Evolutionary conservation across 306 rosid genomes (phyloP), one percentile per base, ranked within the genome.

Genomic region (Quercus cerris): DNA sequence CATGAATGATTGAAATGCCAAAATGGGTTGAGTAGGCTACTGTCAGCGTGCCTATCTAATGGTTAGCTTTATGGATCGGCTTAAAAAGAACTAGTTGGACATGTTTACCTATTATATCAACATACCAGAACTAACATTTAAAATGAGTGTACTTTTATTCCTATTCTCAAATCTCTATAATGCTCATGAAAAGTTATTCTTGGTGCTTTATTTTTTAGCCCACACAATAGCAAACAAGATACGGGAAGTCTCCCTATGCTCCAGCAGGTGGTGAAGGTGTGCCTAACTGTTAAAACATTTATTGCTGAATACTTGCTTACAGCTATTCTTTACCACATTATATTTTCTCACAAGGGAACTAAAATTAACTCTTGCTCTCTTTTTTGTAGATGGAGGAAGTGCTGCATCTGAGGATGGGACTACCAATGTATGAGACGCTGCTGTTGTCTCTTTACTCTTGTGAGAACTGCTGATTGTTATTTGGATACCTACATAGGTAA

Each of bases 201-300:
- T 64, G 69, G n/a, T 14, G 22, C 77, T 72, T 12, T 78, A 5
- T 79, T 67, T 56, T 80, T 56, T 86, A 94, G 99, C 99, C 99
- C 44, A 91, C 97, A 35, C 97, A 91, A 77, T 97, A 93, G 87
- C 99, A 93, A 84, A 94, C 99, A 3, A 90, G 99, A 17, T 93
- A 94, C 88, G 85, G 97, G 84, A 94, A 93, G 78, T 94, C 99
- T 82, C 94, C 90, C 58, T 94, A 81, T 75, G 97, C 99, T 80
- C 99, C 97, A 25, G 51, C 97, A 3, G 93, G 75, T 18, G 87
- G 89, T 17, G 97, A 93, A 91, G 97, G 97, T 93, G 85, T 83
- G 79, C 79, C 55, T 30, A 58, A 41, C 54, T 17, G 19, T 41
- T 54, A 64, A 38, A 38, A 38, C 68, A 69, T 77, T 17, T 6